A percentile compares a stretch with the other conserved stretches of the same genome.
Conservation (phyloP, 2,329 filamentous ascomycete species). For the Trichoderma endophyticum region DNA sequence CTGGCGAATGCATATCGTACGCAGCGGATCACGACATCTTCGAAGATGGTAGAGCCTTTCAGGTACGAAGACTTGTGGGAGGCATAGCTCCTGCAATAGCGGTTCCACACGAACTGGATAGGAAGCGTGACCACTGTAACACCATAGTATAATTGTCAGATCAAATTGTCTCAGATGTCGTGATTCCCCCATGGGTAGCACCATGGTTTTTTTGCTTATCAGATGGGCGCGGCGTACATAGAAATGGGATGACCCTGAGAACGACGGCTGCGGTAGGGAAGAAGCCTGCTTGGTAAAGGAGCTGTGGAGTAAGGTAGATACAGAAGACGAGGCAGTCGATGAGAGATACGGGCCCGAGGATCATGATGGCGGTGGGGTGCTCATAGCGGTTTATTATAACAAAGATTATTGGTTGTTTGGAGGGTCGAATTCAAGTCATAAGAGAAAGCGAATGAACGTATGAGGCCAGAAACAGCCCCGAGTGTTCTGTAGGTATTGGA, state of each 20-base stretch:
- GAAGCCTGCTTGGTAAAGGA: constrained; percentile 65
- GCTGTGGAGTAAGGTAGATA: constrained; percentile 66
- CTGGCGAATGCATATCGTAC: constrained; percentile 74
- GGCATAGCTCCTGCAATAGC: constrained; percentile 29
- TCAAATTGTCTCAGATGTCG: background rate
- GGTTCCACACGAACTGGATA: constrained; percentile 31
- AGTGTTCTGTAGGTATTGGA: background rate
- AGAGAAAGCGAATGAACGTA: background rate
- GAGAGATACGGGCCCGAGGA: constrained; percentile 70
- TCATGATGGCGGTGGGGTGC: constrained; percentile 49
- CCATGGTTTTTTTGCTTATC: background rate
- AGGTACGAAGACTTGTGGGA: constrained; percentile 54
- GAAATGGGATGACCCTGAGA: constrained; percentile 64
- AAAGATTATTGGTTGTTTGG: background rate
- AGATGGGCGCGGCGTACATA: constrained; percentile 48
- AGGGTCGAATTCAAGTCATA: background rate
- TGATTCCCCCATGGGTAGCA: background rate
- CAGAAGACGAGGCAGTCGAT: constrained; percentile 74
- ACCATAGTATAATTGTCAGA: background rate
- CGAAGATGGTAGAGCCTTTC: constrained; percentile 67
- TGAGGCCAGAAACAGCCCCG: background rate
- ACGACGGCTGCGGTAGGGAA: constrained; percentile 56
- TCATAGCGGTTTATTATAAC: constrained; percentile 10
- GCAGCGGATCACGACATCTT: constrained; percentile 73
- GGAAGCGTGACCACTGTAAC: constrained; percentile 30